phyloP scores from a whole-genome alignment of 352 stramenopile species.

The Phytophthora agathidicida region DNA sequence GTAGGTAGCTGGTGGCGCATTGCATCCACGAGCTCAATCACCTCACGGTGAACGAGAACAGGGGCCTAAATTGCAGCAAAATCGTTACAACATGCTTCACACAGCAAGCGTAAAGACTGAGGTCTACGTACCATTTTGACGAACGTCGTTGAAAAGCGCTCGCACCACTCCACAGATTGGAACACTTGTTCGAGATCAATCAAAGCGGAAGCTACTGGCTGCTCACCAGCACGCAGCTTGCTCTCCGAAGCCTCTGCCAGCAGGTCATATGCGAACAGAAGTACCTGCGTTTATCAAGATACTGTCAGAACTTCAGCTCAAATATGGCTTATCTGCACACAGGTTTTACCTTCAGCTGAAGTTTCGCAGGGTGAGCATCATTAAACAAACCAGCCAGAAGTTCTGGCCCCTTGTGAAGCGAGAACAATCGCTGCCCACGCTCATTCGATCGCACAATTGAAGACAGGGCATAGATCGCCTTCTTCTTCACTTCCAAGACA shows the following conservation, averaged over 20 bases:
- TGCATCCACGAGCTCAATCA: slow-evolving; percentile 60
- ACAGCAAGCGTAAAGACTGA: not conserved
- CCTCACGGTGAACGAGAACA: slow-evolving; percentile 47
- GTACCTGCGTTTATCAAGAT: slow-evolving; percentile 33
- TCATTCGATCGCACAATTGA: slow-evolving; percentile 72
- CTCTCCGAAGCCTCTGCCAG: slow-evolving; percentile 45
- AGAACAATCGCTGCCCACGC: slow-evolving; percentile 72
- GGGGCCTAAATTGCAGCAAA: slow-evolving; percentile 29
- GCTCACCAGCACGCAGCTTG: slow-evolving; percentile 11
- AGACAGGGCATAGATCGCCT: slow-evolving; percentile 80
- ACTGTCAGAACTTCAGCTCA: slow-evolving; percentile 2
- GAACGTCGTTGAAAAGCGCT: slow-evolving; percentile 56
- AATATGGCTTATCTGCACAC: not conserved
- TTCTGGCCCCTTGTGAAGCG: slow-evolving; percentile 46
- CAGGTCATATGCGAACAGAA: slow-evolving; percentile 77
- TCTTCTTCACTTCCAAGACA: slow-evolving; percentile 83
- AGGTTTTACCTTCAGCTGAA: slow-evolving; percentile 70
- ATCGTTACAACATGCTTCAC: not conserved
- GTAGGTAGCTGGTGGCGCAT: slow-evolving; percentile 67
- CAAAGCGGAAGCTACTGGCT: slow-evolving; percentile 31
- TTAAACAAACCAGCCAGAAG: slow-evolving; percentile 52
- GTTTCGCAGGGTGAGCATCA: slow-evolving; percentile 39
- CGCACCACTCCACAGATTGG: slow-evolving; percentile 60
- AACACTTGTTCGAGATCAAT: slow-evolving; percentile 56
- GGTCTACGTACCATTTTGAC: slow-evolving; percentile 44